phyloP scores from a whole-genome alignment of 2,329 filamentous ascomycete species.

The Colletotrichum agaves region DNA sequence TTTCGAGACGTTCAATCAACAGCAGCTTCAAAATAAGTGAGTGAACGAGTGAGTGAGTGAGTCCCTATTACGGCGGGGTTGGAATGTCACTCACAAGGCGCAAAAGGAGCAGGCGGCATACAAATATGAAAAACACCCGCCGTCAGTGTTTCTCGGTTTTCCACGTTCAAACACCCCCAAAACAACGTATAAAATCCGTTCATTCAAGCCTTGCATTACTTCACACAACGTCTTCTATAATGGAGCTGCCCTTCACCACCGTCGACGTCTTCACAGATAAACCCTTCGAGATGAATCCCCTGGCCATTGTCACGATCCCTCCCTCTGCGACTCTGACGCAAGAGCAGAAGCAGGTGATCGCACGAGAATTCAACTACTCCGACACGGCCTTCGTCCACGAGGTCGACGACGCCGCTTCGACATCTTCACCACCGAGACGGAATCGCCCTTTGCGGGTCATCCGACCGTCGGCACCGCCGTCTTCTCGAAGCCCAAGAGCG shows the following conservation, averaged over 20 bases:
- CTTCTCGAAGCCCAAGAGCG: conserved; percentile 54
- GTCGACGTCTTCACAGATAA: conserved; percentile 68
- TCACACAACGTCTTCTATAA: conserved; percentile 14
- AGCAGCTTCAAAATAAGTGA: too few species aligned
- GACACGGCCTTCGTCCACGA: conserved; percentile 73
- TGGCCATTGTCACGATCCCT: conserved; percentile 68
- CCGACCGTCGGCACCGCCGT: conserved; percentile 68
- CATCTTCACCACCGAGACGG: conserved; percentile 66
- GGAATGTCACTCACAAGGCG: conserved; percentile 4
- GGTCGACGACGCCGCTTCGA: conserved; percentile 58
- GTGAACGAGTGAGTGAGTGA: too few species aligned
- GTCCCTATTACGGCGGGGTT: too few species aligned
- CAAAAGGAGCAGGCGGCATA: conserved; percentile 1
- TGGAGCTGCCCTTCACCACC: conserved; percentile 61
- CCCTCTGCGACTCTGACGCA: conserved; percentile 56
- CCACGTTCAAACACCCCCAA: too few species aligned
- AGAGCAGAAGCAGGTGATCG: conserved; percentile 66
- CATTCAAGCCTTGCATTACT: background rate
- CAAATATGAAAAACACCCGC: background rate
- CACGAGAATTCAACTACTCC: conserved; percentile 72
- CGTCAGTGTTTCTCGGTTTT: too few species aligned
- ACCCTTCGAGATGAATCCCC: conserved; percentile 66
- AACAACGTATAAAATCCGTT: too few species aligned
- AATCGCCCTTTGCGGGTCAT: conserved; percentile 72
- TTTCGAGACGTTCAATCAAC: background rate